Base-by-base conservation (phyloP, 2,329 filamentous ascomycete genomes). In the Penicillium sp. region DNA sequence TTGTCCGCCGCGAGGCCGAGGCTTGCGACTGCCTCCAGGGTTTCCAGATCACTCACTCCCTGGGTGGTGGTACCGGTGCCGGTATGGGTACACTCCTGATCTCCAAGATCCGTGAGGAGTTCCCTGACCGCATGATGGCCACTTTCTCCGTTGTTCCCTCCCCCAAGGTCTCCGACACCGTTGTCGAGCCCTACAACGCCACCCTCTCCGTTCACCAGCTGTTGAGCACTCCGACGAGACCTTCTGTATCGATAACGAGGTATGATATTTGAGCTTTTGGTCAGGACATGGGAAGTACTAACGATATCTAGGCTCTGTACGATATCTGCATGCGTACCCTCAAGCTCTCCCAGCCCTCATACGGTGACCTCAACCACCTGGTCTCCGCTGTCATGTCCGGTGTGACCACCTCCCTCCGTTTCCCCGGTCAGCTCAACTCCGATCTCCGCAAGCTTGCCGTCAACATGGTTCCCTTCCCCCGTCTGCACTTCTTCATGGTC, bases 401-500 rank as follows among this genome's bases (percentile, higher is more conserved):
- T 79, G 91, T 99, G 73, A 97, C 94, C 76, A 97, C 94, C 71
- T 97, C 91, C 79, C 84, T 99, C 76, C 94, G 94, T 81, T 99
- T 99, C 91, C 94, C 94, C 54, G 94, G 94, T 77, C 94, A 99
- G 86, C 89, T 99, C 68, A 99, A 99, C 90, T 99, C 94, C 76
- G 94, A 99, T 79, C 90, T 99, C 69, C 92, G 94, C 83, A 99
- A 99, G 86, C 83, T 99, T 74, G 94, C 94, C 68, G 94, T 99
- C 81, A 99, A 99, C 91, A 99, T 99, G 86, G 94, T 99, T 81
- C 94, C 94, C 62, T 99, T 99, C 90, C 94, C 94, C 68, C 94
- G 94, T 92, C 91, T 99, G 63, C 94, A 99, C 83, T 99, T 99
- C 89, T 99, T 99, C 88, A 99, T 99, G 94, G 94, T 99, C 77